Evolutionary conservation across 2,329 filamentous ascomycete genomes (phyloP).

Genomic region (Elsinoe arachidis): DNA sequence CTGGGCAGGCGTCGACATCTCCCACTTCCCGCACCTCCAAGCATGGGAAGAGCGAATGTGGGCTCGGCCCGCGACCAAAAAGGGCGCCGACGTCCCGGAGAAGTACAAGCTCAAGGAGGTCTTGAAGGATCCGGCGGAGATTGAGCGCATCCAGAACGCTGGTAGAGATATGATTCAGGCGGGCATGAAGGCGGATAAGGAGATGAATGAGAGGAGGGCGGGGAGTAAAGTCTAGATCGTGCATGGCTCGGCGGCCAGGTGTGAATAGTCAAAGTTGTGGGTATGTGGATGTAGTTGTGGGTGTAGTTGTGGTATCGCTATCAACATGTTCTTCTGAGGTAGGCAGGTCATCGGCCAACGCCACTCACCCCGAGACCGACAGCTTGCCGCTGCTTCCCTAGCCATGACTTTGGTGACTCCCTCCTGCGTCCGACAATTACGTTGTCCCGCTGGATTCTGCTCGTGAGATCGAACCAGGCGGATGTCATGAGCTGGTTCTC

Average conservation of each 20-base stretch:
- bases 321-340: neutral
- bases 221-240: neutral
- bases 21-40: conserved; percentile 66
- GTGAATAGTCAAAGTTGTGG: too few relatives aligned
- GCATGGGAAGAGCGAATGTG: conserved; percentile 68
- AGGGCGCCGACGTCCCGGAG: conserved; percentile 63
- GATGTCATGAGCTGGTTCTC: conserved; percentile 71
- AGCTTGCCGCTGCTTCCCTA: conserved; percentile 65
- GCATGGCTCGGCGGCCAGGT: neutral
- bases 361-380: conserved; percentile 23
- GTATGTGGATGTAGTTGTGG: too few relatives aligned
- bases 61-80: conserved; percentile 62
- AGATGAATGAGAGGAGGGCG: neutral
- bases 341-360: neutral
- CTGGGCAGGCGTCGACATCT: conserved; percentile 58
- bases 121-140: conserved; percentile 47
- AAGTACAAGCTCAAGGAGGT: conserved; percentile 54
- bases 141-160: conserved; percentile 34
- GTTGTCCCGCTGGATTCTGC: conserved; percentile 72
- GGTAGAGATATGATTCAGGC: neutral
- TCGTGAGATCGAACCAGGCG: conserved; percentile 80
- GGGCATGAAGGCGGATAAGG: conserved; percentile 16
- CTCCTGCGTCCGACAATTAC: conserved; percentile 66
- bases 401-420: conserved; percentile 70
- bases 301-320: neutral